Evolutionary conservation across 1,284 basidiomycete species (phyloP).

Genomic region (Sporisorium sorghi): DNA sequence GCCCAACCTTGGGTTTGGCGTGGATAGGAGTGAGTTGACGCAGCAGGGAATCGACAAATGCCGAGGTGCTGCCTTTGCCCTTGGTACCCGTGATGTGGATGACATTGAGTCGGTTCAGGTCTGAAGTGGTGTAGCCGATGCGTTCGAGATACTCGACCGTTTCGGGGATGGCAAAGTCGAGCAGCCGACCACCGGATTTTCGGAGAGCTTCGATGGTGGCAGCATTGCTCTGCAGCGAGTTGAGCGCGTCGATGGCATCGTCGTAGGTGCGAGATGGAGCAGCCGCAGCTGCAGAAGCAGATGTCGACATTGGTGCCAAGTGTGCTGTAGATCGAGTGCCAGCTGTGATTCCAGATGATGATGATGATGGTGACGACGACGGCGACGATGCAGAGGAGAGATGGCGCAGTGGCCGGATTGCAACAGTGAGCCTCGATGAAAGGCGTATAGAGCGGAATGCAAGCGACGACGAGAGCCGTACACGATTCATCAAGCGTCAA

Average conservation of each 20-base stretch:
- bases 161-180: slow-evolving; percentile 81
- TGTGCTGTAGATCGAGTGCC: too few relatives aligned
- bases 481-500: slow-evolving; percentile 19
- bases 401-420: background rate
- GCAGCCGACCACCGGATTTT: slow-evolving; percentile 79
- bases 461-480: background rate
- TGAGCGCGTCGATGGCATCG: slow-evolving; percentile 87
- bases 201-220: slow-evolving; percentile 86
- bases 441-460: slow-evolving; percentile 2
- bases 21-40: slow-evolving; percentile 47
- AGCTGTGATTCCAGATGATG: background rate
- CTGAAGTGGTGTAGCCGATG: slow-evolving; percentile 83
- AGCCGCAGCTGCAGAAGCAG: background rate
- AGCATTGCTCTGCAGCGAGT: slow-evolving; percentile 93
- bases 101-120: slow-evolving; percentile 89
- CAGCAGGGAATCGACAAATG: slow-evolving; percentile 75
- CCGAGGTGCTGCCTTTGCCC: slow-evolving; percentile 97
- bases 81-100: slow-evolving; percentile 98
- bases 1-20: slow-evolving; percentile 72
- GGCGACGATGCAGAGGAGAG: background rate
- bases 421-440: background rate
- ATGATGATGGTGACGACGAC: background rate
- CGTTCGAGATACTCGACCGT: slow-evolving; percentile 89
- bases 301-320: too few relatives aligned
- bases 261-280: slow-evolving; percentile 63